Evolutionary conservation across 2,329 filamentous ascomycete genomes (phyloP), one percentile per base, ranked within the genome.

Genomic region (Alternaria sp.): DNA sequence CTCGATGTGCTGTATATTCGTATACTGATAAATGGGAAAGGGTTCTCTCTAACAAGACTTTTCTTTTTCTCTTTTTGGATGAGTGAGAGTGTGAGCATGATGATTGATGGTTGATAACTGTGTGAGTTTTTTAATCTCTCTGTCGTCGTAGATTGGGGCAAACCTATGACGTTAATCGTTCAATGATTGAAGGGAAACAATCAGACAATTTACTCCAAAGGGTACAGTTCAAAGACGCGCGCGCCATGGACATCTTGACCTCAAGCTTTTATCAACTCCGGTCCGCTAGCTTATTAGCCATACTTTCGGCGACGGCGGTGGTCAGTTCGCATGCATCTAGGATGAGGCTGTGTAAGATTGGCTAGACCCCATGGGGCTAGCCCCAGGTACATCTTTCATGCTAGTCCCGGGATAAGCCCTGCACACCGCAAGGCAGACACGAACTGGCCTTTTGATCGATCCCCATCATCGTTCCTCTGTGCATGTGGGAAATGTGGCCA

Each of bases 361-460:
- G 20, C 57, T 49, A 49, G 2, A 3, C 36, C 20, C 3, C 14
- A 9, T 11, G 16, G 5, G 12, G 51, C 43, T 43, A 59, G 34
- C 1, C 18, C 1, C 53, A 48, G 53, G 53, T 16, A 48, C 53
- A 22, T 16, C 2, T 14, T 6, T 7, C 25, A 22, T 14, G 32
- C 32, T 34, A 25, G 20, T 4, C 0, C 3, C 18, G n/a, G 43
- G 53, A 3, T 6, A 18, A 1, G 20, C 30, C 53, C 43, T 55
- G 53, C 43, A 38, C 4, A 2, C 30, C 3, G 8, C 32, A 55
- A 55, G 53, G 30, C 53, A 55, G 53, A 49, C 53, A 44, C 2
- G 18, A 36, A 46, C 6, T 30, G 44, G 18, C n/a, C 36, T 49
- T 2, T 27, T 27, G 22, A 25, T 25, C 5, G 5, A 25, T 25